phyloP scores from a whole-genome alignment of 345 rosid genomes.

The Theobroma cacao region DNA sequence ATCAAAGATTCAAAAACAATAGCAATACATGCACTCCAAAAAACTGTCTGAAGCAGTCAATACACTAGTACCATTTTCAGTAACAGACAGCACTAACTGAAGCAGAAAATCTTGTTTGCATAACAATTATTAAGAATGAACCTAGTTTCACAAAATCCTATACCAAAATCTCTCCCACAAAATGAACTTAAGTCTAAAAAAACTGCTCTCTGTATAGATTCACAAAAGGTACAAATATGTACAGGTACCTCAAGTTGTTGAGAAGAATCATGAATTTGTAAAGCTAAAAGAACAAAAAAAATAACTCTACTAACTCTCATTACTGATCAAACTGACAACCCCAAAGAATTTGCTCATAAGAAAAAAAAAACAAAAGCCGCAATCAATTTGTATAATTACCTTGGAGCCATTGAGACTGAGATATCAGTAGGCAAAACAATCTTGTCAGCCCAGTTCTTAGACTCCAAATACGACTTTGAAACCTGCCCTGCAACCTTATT shows the following conservation, averaged over 20 bases:
- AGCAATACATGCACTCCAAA: too few species aligned
- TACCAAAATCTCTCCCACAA: background rate
- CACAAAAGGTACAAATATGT: constrained; percentile 3
- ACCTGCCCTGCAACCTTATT: constrained; percentile 38
- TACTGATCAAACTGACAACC: background rate
- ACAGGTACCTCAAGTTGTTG: background rate
- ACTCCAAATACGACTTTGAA: constrained; percentile 45
- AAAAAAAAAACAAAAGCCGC: background rate
- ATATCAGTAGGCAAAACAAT: constrained; percentile 37
- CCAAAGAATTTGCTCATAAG: background rate
- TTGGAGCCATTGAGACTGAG: constrained; percentile 53
- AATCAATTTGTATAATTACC: constrained; percentile 25
- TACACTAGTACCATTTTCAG: background rate
- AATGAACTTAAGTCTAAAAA: background rate
- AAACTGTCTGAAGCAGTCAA: background rate
- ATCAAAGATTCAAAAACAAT: background rate
- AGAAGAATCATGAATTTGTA: background rate
- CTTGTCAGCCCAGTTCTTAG: constrained; percentile 45
- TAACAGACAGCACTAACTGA: background rate
- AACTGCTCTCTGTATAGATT: background rate
- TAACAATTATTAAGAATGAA: background rate
- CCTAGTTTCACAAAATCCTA: background rate
- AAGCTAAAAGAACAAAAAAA: background rate
- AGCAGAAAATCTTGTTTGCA: background rate
- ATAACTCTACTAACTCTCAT: background rate